phyloP scores from a whole-genome alignment of 2,329 filamentous ascomycete species.

The Aspergillus pseudoglaucus region DNA sequence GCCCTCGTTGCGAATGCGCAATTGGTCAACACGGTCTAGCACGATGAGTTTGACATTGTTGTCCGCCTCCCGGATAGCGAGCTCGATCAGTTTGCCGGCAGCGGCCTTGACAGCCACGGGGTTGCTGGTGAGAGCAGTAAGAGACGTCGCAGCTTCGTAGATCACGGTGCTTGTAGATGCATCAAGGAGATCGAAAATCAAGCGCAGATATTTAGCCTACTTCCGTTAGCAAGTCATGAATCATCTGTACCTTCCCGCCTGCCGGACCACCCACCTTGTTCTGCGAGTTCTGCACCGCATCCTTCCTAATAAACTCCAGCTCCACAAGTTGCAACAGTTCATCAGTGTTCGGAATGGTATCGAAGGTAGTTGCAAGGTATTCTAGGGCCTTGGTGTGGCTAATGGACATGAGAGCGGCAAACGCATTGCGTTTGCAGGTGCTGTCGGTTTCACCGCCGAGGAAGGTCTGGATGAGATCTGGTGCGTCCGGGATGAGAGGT shows the following conservation, averaged over 20 bases:
- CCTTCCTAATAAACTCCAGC: constrained; percentile 94
- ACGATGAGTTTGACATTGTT: constrained; percentile 99
- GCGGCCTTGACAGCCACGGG: constrained; percentile 96
- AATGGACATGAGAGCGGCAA: constrained; percentile 82
- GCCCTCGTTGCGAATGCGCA: constrained; percentile 81
- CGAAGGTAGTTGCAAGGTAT: constrained; percentile 83
- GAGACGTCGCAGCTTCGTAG: constrained; percentile 92
- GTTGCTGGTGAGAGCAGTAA: constrained; percentile 90
- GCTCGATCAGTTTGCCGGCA: constrained; percentile 89
- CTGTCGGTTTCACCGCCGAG: constrained; percentile 84
- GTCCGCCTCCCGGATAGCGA: constrained; percentile 94
- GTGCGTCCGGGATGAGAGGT: constrained; percentile 86
- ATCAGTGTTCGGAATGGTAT: constrained; percentile 88
- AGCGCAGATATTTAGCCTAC: constrained; percentile 77
- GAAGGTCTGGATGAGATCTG: constrained; percentile 85
- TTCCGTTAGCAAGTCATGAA: constrained; percentile 20
- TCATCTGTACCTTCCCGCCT: background rate
- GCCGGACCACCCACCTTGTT: constrained; percentile 64
- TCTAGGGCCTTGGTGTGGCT: constrained; percentile 87
- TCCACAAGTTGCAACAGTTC: constrained; percentile 90
- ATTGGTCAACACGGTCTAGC: constrained; percentile 81
- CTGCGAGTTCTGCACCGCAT: constrained; percentile 86
- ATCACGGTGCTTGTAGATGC: constrained; percentile 89
- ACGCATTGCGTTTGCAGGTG: constrained; percentile 97
- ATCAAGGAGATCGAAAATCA: constrained; percentile 95